phyloP scores from a whole-genome alignment of 176 grass and related monocot species.

The Hsuehochloa calcarea region DNA sequence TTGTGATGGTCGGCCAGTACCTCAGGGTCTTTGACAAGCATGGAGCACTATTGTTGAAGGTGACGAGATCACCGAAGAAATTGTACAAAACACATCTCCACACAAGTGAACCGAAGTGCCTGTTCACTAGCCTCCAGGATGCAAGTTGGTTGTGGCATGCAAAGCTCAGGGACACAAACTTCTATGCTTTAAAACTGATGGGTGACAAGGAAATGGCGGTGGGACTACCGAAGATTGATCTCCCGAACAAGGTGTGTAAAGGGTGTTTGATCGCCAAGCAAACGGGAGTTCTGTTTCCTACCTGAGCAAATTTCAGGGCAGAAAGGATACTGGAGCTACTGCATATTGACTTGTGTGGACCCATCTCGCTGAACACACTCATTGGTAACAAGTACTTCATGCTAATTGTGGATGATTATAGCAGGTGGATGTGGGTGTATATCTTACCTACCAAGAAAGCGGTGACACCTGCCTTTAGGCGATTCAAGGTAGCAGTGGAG shows the following conservation, averaged over 20 bases:
- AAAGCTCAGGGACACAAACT: background rate
- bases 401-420: background rate
- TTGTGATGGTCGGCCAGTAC: background rate
- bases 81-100: background rate
- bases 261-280: background rate
- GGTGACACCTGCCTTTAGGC: accelerated
- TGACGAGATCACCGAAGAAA: background rate
- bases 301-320: background rate
- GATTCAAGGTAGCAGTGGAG: background rate
- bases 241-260: background rate
- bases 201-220: background rate
- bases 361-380: background rate
- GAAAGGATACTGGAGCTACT: background rate
- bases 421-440: background rate
- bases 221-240: background rate
- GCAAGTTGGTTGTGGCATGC: background rate
- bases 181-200: accelerated
- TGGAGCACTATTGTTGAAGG: too few species aligned
- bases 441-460: too few species aligned
- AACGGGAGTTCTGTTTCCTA: background rate
- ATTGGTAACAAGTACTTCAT: background rate
- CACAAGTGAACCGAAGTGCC: too few species aligned
- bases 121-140: too few species aligned
- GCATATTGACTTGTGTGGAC: background rate
- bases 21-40: background rate